Conservation (phyloP, 2,329 filamentous ascomycete genomes). For the Sporothrix dimorphospora region DNA sequence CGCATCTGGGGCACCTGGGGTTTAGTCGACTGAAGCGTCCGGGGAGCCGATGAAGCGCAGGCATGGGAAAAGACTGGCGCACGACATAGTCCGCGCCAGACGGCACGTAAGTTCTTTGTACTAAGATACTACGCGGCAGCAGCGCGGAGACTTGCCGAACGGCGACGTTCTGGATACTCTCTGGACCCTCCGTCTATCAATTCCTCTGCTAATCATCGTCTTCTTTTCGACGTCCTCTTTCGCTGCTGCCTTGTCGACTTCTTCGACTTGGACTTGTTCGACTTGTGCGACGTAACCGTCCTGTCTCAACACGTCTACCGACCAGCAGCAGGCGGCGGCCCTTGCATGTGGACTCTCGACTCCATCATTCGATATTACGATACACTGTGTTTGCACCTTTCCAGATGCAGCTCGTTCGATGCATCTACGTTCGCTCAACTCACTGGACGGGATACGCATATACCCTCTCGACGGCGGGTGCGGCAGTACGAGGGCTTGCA, state of each 20-base stretch:
- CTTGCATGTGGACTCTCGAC: constrained; percentile 4
- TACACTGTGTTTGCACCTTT: neutral
- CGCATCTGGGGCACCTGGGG: neutral
- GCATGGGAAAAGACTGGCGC: constrained; percentile 1
- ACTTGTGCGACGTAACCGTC: constrained; percentile 12
- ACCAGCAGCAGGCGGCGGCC: neutral
- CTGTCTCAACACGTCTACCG: neutral
- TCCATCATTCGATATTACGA: neutral
- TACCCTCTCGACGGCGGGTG: neutral
- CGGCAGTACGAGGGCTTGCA: neutral
- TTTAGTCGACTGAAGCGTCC: neutral
- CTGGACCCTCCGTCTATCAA: neutral
- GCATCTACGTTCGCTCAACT: neutral
- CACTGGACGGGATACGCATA: neutral
- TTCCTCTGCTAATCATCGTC: neutral
- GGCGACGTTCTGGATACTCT: neutral
- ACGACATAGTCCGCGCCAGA: neutral
- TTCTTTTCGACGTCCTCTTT: neutral
- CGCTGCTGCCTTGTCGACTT: constrained; percentile 15
- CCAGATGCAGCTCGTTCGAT: neutral
- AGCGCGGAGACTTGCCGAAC: neutral
- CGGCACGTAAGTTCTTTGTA: neutral
- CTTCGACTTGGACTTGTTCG: constrained; percentile 8
- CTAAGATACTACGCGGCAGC: neutral
- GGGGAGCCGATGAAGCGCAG: neutral